Base-by-base conservation (phyloP, 352 stramenopile species). In the Globisporangium radiosum region DNA sequence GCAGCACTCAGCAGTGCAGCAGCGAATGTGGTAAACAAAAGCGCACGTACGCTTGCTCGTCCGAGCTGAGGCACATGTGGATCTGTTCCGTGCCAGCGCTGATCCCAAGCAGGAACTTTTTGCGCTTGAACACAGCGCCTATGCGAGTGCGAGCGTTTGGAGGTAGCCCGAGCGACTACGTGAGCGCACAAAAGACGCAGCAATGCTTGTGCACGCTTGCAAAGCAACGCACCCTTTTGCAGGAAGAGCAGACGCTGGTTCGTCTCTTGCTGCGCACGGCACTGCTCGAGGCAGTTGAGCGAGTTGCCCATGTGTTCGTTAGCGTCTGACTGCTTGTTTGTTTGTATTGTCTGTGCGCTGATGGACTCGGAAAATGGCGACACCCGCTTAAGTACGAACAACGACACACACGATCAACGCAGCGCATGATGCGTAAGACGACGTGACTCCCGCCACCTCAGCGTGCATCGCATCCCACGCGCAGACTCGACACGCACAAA, bases 221-320 rank as follows among this genome's bases (percentile, higher is more conserved):
- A 54, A 4, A 33, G 19, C 15, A n/a, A 8, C 49, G 6, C 55
- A 85, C 81, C 81, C 87, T 89, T 80, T 44, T 89, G 81, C 5
- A 93, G 77, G n/a, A 87, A 67, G 13, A 88, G 62, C 25, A 90
- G 64, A 5, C 77, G 74, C 71, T 91, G 75, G 36, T 75, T 64
- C 54, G 73, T 71, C 68, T 93, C 81, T 39, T 82, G 73, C 38
- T 82, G 71, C 56, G 73, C 67, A 53, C 85, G 79, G 62, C 83
- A 93, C 64, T 91, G 77, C 72, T 82, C 72, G 14, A 90, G 60
- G 66, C 83, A 93, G 63, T 89, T 91, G 62, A 93, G 73, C 59
- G 79, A 65, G 66, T 93, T 93, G 53, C 83, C 83, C 83, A 93
- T 87, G 14, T 33, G 25, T 33, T 33, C 25, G 25, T 33, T 33